Percentiles rank a stretch among this genome's conserved stretches.
These are phyloP conservation scores for Hyaloscypha variabilis DNA, from an alignment of 495 filamentous ascomycete species.

Conservation along the genomic window DNA sequence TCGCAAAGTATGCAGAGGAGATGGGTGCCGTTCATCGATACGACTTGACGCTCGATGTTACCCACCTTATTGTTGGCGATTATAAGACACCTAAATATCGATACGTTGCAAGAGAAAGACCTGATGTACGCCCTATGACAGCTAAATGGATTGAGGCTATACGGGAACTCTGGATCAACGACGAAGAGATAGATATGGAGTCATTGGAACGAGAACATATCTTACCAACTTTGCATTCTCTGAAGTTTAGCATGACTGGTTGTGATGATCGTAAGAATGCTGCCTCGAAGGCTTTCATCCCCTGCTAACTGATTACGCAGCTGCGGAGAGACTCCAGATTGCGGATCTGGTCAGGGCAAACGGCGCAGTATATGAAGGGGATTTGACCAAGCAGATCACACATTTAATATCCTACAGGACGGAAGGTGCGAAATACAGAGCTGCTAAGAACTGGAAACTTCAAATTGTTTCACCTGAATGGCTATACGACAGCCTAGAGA, in stretches of 20 bases:
- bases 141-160: constrained; percentile 85
- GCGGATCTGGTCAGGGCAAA: constrained; percentile 64
- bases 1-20: constrained; percentile 68
- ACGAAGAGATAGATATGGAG: constrained; percentile 74
- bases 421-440: constrained; percentile 84
- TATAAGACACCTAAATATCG: constrained; percentile 90
- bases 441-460: constrained; percentile 78
- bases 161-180: constrained; percentile 78
- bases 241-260: constrained; percentile 86
- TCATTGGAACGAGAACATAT: constrained; percentile 63
- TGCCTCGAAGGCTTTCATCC: neutral
- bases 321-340: constrained; percentile 66
- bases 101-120: constrained; percentile 87
- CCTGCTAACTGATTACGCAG: constrained; percentile 41
- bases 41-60: constrained; percentile 95
- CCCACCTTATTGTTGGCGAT: constrained; percentile 89
- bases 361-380: constrained; percentile 80
- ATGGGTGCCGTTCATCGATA: constrained; percentile 87
- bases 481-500: constrained; percentile 80
- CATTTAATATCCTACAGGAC: constrained; percentile 82
- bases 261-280: constrained; percentile 74
- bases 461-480: constrained; percentile 80
- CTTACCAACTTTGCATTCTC: constrained; percentile 60
- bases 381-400: constrained; percentile 82
- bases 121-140: constrained; percentile 79